Percentiles rank a stretch among this genome's conserved stretches.
phyloP scores from a whole-genome alignment of 352 stramenopile species.

The Phytopythium sindhum region DNA sequence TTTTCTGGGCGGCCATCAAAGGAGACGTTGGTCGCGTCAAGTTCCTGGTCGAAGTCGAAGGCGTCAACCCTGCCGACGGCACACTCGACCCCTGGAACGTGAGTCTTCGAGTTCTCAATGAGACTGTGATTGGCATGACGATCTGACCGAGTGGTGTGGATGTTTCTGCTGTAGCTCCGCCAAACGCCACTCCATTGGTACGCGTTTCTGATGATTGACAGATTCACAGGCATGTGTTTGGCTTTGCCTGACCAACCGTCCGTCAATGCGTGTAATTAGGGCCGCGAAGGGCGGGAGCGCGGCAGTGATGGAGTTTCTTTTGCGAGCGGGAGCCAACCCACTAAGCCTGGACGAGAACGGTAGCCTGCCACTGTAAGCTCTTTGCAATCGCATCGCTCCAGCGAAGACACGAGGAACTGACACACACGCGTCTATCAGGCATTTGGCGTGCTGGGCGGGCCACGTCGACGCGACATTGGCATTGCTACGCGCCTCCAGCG shows the following conservation, averaged over 20 bases:
- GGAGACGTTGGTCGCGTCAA: slow-evolving; percentile 51
- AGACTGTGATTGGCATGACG: neutral
- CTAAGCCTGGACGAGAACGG: slow-evolving; percentile 62
- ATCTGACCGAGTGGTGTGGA: neutral
- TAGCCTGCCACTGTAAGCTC: slow-evolving; percentile 56
- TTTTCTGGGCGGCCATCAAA: slow-evolving; percentile 70
- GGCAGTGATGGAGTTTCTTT: slow-evolving; percentile 51
- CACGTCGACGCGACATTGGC: slow-evolving; percentile 51
- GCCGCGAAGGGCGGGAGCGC: slow-evolving; percentile 57
- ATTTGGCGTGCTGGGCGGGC: slow-evolving; percentile 65
- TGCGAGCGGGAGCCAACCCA: slow-evolving; percentile 43
- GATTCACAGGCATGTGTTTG: neutral
- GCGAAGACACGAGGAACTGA: neutral
- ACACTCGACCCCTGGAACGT: slow-evolving; percentile 69
- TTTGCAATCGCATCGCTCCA: neutral
- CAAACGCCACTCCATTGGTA: slow-evolving; percentile 74
- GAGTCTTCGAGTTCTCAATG: neutral
- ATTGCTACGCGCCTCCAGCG: slow-evolving; percentile 43
- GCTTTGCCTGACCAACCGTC: neutral
- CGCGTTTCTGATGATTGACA: neutral
- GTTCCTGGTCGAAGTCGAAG: slow-evolving; percentile 60
- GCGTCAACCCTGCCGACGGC: slow-evolving; percentile 36
- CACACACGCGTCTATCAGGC: slow-evolving; percentile 20
- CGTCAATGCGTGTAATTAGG: slow-evolving; percentile 22
- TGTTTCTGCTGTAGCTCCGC: slow-evolving; percentile 31